Conservation (phyloP, 352 stramenopile species). For the Phytophthora cajani region DNA sequence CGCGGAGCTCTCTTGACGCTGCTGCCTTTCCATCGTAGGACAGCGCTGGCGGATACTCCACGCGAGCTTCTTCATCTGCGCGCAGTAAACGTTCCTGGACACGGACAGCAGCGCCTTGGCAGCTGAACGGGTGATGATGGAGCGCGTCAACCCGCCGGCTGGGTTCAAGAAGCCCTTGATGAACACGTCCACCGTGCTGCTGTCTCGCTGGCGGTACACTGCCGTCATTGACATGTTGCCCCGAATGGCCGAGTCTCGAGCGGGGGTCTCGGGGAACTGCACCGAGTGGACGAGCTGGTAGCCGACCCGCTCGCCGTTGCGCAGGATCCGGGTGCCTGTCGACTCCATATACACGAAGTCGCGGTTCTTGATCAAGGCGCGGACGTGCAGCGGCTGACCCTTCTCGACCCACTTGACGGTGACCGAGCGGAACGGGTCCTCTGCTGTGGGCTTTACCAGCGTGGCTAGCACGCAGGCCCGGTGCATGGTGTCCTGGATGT, state of each 20-base stretch:
- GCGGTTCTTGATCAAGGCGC: constrained; percentile 43
- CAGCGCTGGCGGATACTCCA: constrained; percentile 35
- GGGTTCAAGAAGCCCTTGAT: constrained; percentile 40
- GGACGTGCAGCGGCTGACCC: constrained; percentile 33
- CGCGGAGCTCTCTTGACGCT: constrained; percentile 7
- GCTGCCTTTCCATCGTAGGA: constrained; percentile 18
- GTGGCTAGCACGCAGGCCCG: constrained; percentile 40
- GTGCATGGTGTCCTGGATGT: constrained; percentile 38
- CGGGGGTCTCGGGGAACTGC: constrained; percentile 36
- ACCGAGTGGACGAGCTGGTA: constrained; percentile 65
- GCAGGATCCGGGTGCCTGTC: constrained; percentile 40
- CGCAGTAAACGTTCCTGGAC: constrained; percentile 38
- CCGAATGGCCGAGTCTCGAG: constrained; percentile 30
- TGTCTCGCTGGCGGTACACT: constrained; percentile 42
- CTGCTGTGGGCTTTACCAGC: constrained; percentile 29
- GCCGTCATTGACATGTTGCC: constrained; percentile 57
- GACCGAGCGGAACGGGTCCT: constrained; percentile 41
- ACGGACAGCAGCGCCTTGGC: constrained; percentile 34
- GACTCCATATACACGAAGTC: constrained; percentile 65
- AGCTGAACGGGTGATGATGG: constrained; percentile 37
- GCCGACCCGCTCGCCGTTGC: constrained; percentile 50
- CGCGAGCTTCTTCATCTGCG: constrained; percentile 45
- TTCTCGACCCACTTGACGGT: constrained; percentile 51
- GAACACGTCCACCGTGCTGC: constrained; percentile 52
- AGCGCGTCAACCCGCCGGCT: constrained; percentile 34